Evolutionary conservation across 306 rosid genomes (phyloP), one percentile per base, ranked within the genome.

Genomic region (Ochetophila trinervis): DNA sequence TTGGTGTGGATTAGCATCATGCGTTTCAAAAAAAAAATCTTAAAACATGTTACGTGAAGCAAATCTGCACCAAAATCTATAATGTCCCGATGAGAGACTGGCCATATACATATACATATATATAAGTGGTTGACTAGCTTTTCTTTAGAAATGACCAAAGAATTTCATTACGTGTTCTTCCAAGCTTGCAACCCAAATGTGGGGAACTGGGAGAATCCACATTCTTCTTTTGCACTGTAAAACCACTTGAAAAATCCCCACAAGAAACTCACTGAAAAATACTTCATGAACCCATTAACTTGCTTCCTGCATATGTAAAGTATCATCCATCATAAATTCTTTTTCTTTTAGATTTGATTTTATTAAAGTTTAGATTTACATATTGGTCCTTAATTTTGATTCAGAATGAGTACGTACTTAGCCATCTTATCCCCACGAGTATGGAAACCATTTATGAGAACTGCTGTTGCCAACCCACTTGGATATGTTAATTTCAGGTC

Each of bases 221-320:
- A 92, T 1, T 77, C 75, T n/a, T 81, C 89, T 60, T 63, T 76
- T 36, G 91, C 96, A 58, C 84, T 81, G 81, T 85, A 92, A 78
- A 92, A 92, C 98, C 98, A 92, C 83, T 89, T 85, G 66, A 92
- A 92, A 0, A 85, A 76, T 11, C 93, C 98, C 98, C 98, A 92
- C 22, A 92, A 59, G 85, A 89, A 85, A 70, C 98, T 92, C 23
- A 76, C 15, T 5, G 93, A 83, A 76, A 92, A 92, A 64, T 84
- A 92, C 74, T 92, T 79, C 83, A 83, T 69, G 84, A 92, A 92
- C 2, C 96, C 96, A 0, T 55, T 36, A 5, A 92, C 81, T 81
- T 92, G 98, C 76, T 87, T 82, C 82, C 98, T 89, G 91, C 82
- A 70, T 68, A 52, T 57, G 8, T 63, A 21, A 9, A 52, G 52